phyloP scores from a whole-genome alignment of 805 yeast genomes.

The Myxozyma udenii region DNA sequence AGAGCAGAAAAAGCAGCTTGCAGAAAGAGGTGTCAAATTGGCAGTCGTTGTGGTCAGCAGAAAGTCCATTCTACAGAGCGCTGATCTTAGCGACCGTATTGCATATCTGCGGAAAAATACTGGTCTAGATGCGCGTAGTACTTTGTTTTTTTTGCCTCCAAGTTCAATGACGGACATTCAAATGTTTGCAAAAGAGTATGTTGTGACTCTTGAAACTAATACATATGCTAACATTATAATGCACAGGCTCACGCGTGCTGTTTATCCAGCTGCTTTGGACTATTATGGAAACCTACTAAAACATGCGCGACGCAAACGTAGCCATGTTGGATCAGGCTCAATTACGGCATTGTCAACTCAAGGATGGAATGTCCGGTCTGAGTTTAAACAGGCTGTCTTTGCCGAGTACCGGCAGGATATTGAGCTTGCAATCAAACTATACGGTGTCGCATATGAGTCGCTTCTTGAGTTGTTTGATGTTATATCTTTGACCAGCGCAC shows the following conservation, averaged over 20 bases:
- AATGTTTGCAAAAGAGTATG: conserved; percentile 40
- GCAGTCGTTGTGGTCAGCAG: conserved; percentile 41
- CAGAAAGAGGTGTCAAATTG: conserved; percentile 37
- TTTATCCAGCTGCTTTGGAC: conserved; percentile 45
- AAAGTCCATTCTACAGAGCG: conserved; percentile 32
- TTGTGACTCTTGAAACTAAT: neutral
- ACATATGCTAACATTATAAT: neutral
- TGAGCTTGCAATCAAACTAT: conserved; percentile 50
- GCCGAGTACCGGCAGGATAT: conserved; percentile 49
- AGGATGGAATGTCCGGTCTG: conserved; percentile 52
- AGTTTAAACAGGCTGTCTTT: conserved; percentile 50
- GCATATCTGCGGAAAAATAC: conserved; percentile 43
- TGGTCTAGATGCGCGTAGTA: conserved; percentile 46
- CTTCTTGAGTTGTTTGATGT: conserved; percentile 43
- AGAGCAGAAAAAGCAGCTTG: conserved; percentile 38
- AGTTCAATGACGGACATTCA: conserved; percentile 44
- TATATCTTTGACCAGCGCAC: conserved; percentile 29
- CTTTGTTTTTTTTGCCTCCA: conserved; percentile 45
- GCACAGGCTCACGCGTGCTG: conserved; percentile 22
- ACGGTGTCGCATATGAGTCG: conserved; percentile 55
- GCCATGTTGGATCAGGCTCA: conserved; percentile 30
- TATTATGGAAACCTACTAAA: conserved; percentile 46
- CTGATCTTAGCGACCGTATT: conserved; percentile 41
- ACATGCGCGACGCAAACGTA: conserved; percentile 42
- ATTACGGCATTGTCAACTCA: conserved; percentile 34